Base-by-base conservation (phyloP, 768 basidiomycete species). In the Fistulinella prunicolor region DNA sequence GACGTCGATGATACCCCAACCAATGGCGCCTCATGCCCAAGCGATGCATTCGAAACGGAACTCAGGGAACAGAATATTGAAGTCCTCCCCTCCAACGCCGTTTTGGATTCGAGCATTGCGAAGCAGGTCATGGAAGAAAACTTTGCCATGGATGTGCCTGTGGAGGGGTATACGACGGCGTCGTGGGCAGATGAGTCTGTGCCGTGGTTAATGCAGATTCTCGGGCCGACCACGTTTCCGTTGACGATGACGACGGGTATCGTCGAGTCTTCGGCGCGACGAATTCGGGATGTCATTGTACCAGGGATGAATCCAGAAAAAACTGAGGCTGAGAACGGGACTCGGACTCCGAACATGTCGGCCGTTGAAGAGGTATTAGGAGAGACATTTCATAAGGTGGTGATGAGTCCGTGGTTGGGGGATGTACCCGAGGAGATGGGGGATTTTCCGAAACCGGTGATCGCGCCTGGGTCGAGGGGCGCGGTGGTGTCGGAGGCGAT, bases 221-320 rank as follows among this genome's bases (percentile, higher is more conserved):
- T 87, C 3, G 86, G 84, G 0, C 78, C 80, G 4, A 79, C 76
- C 10, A 60, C 66, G 9, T 63, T 88, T 32, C 80, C 85, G 1
- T 52, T 77, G 46, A 82, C 81, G 4, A 83, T 86, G 62, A 71
- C 69, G 3, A 69, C 81, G 2, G 84, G 82, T 12, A 64, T 86
- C 42, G 79, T 85, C 44, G 87, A 89, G 62, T 71, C 69, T 32
- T 82, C 82, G 3, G 76, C 82, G 42, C 73, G 87, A 23, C 71
- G 73, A 37, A 73, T 89, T 62, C 74, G 74, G 41, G 59, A 72
- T 2, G 64, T 83, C 46, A 54, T 69, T 5, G 54, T 67, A 2
- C 77, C 77, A 1, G 63, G 62, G 21, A 21, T n/a, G n/a, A n/a
- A n/a, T n/a, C n/a, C n/a, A n/a, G n/a, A 55, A 49, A 35, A 35